Base-by-base conservation (phyloP, 1,139 yeast genomes). In the Geotrichum histeridarum region DNA sequence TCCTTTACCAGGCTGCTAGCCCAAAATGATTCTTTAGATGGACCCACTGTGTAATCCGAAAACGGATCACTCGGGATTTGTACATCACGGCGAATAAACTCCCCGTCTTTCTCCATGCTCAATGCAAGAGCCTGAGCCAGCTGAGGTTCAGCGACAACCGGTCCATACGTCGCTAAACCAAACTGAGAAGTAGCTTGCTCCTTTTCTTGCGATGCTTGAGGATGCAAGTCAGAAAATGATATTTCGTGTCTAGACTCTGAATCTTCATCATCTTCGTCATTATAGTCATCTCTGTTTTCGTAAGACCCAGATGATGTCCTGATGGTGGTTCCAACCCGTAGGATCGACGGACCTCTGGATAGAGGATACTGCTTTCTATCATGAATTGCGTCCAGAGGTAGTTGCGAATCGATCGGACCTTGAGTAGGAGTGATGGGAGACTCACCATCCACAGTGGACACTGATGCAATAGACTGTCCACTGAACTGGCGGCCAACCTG, bases 351-450 rank as follows among this genome's bases (percentile, higher is more conserved):
- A 5, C 27, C 27, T 22, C 27, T 22, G 27, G 27, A 22, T 5
- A 22, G 5, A 22, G 27, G 3, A 5, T 5, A 22, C 27, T 22
- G 27, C 27, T 22, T 22, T 22, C 27, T 22, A 22, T 22, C 27
- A 22, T 22, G 27, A 22, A 22, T 22, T 3, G 27, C 5, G 27
- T 22, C 27, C 27, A 12, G 48, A 14, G 22, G 22, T 31, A 42
- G 14, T 15, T 31, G 8, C 30, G 38, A 7, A 7, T 7, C 22
- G 30, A n/a, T 8, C 5, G 37, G 18, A 2, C 14, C 36, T 14
- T 18, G 31, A 8, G 50, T 47, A 14, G 50, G 50, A 7, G 50
- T 47, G 15, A 47, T 47, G 11, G 50, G 50, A 8, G 50, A 47
- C 50, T 47, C 50, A 12, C 43, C 43, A 17, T 47, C 50, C 12